A percentile compares a stretch with the other conserved stretches of the same genome.
Conservation (phyloP, 768 basidiomycete genomes). For the Gloeophyllum trabeum region DNA sequence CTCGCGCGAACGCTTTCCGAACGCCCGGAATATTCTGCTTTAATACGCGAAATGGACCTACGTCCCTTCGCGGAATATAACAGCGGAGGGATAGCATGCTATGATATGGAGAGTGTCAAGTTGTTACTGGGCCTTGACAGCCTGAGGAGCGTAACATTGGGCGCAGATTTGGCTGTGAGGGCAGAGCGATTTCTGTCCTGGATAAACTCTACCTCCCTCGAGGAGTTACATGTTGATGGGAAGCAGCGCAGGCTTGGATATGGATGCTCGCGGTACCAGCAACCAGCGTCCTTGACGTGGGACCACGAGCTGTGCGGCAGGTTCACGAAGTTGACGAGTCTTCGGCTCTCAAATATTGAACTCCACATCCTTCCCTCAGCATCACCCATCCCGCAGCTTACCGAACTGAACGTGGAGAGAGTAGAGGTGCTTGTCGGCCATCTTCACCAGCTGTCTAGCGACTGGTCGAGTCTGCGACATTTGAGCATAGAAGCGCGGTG, state of each 20-base stretch:
- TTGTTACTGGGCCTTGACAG: constrained; percentile 29
- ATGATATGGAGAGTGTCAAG: constrained; percentile 26
- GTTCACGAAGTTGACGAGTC: constrained; percentile 29
- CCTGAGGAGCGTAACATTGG: constrained; percentile 30
- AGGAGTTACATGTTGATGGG: constrained; percentile 37
- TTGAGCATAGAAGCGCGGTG: constrained; percentile 26
- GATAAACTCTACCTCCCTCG: constrained; percentile 26
- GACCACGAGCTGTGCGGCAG: constrained; percentile 35
- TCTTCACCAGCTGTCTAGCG: constrained; percentile 25
- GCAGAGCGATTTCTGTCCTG: constrained; percentile 38
- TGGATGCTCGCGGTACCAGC: constrained; percentile 7
- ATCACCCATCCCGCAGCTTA: constrained; percentile 23
- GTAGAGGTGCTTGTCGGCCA: constrained; percentile 30
- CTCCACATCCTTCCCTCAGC: constrained; percentile 29
- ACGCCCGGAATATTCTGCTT: constrained; percentile 22
- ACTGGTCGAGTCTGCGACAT: constrained; percentile 20
- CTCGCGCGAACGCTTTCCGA: constrained; percentile 30
- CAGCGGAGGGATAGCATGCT: constrained; percentile 10
- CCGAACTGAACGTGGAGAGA: constrained; percentile 30
- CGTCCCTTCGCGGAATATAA: constrained; percentile 16
- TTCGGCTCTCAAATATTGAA: constrained; percentile 31
- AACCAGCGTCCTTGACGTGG: constrained; percentile 36
- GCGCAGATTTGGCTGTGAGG: constrained; percentile 33
- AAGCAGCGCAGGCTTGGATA: constrained; percentile 16
- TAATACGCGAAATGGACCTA: constrained; percentile 31